These are phyloP conservation scores for Tetrahymena thermophila DNA, from an alignment of 73 alveolate genomes.

Conservation along the genomic window DNA sequence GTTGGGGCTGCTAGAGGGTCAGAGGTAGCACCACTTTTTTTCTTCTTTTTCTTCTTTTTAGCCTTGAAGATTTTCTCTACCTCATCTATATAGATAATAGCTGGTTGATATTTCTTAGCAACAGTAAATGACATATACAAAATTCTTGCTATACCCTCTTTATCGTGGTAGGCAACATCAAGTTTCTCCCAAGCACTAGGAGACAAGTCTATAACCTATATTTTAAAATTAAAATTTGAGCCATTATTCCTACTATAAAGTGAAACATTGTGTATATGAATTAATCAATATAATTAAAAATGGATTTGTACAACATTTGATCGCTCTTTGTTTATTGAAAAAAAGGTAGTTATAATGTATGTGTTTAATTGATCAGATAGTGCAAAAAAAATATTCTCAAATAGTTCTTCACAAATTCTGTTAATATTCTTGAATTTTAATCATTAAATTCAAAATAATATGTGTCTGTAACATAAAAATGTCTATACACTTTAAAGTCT, in stretches of 20 bases:
- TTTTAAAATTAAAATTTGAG: neutral
- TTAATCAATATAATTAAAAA: neutral
- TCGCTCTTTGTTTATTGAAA: neutral
- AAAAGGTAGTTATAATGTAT: neutral
- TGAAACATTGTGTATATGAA: neutral
- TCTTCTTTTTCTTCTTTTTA: conserved; percentile 50
- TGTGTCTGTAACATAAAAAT: neutral
- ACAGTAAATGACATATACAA: conserved; percentile 65
- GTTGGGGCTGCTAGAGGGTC: conserved; percentile 32
- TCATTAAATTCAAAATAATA: too few relatives aligned
- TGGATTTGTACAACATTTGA: too few relatives aligned
- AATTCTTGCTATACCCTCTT: conserved; percentile 62
- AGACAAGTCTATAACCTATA: conserved; percentile 68
- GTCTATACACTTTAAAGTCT: neutral
- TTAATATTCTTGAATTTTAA: neutral
- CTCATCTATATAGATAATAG: conserved; percentile 81
- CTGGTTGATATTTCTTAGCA: conserved; percentile 80
- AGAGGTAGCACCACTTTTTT: conserved; percentile 38
- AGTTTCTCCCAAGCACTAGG: conserved; percentile 49
- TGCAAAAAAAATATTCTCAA: too few relatives aligned
- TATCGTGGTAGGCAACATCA: conserved; percentile 42
- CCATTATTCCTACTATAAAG: neutral
- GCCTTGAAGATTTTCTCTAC: conserved; percentile 80
- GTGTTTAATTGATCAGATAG: neutral
- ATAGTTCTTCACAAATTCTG: neutral